phyloP scores from a whole-genome alignment of 2,329 filamentous ascomycete genomes.

The Calonectria ilicicola region DNA sequence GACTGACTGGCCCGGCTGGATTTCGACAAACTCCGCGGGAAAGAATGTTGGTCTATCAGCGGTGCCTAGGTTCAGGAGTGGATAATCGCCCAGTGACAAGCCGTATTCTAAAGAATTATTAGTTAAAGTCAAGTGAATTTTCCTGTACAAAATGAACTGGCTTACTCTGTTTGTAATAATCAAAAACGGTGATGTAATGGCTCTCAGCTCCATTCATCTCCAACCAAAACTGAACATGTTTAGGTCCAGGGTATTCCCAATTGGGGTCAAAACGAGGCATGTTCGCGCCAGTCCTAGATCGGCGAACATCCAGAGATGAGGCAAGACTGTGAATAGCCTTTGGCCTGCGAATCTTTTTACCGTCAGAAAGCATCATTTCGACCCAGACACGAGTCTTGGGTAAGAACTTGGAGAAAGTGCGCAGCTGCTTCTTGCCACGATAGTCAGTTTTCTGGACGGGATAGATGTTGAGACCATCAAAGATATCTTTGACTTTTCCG shows the following conservation, averaged over 20 bases:
- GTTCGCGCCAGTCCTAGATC: slow-evolving; percentile 27
- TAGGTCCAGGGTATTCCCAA: slow-evolving; percentile 48
- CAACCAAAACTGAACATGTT: slow-evolving; percentile 48
- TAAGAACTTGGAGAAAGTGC: slow-evolving; percentile 51
- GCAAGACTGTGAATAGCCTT: slow-evolving; percentile 47
- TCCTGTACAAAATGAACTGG: background rate
- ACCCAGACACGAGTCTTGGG: slow-evolving; percentile 53
- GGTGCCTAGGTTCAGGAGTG: slow-evolving; percentile 76
- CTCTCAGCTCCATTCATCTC: slow-evolving; percentile 36
- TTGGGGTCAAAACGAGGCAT: slow-evolving; percentile 36
- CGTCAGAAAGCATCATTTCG: slow-evolving; percentile 46
- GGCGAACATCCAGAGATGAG: slow-evolving; percentile 34
- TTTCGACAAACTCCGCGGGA: slow-evolving; percentile 73
- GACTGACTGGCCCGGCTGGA: slow-evolving; percentile 74
- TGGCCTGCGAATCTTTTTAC: slow-evolving; percentile 44
- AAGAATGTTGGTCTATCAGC: slow-evolving; percentile 69
- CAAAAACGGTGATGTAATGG: slow-evolving; percentile 52
- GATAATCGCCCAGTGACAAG: slow-evolving; percentile 54
- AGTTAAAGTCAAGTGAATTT: slow-evolving; percentile 21
- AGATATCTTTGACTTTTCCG: slow-evolving; percentile 51
- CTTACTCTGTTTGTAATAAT: slow-evolving; percentile 61
- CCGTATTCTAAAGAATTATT: slow-evolving; percentile 48
- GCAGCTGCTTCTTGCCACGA: slow-evolving; percentile 33
- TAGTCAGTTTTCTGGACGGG: slow-evolving; percentile 24
- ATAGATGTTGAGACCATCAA: slow-evolving; percentile 40